phyloP scores from a whole-genome alignment of 768 basidiomycete species.

The Termitomyces sp. region DNA sequence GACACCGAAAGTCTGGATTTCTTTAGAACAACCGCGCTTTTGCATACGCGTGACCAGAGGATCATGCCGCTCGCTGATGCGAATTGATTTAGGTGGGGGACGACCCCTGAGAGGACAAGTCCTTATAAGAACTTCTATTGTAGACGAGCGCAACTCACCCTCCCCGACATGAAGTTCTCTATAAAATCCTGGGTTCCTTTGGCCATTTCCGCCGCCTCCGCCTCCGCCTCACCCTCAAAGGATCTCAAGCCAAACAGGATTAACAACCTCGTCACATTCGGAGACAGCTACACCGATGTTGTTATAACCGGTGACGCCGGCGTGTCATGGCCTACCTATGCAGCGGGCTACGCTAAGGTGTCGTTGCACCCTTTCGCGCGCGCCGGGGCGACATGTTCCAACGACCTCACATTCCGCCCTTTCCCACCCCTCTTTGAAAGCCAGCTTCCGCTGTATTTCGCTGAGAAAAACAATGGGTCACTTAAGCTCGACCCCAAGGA shows the following conservation, averaged over 20 bases:
- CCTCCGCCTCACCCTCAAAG: background rate
- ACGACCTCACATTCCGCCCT: slow-evolving; percentile 53
- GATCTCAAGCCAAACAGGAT: slow-evolving; percentile 43
- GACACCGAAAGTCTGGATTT: too few relatives aligned
- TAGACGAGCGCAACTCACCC: background rate
- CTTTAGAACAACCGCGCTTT: background rate
- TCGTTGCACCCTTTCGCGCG: slow-evolving; percentile 55
- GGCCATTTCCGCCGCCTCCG: background rate
- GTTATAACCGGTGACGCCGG: slow-evolving; percentile 38
- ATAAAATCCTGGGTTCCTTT: background rate
- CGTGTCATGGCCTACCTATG: slow-evolving; percentile 59
- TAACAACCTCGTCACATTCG: slow-evolving; percentile 64
- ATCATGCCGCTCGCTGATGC: background rate
- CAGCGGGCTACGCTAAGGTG: slow-evolving; percentile 50
- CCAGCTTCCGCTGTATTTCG: slow-evolving; percentile 52
- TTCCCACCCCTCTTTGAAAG: slow-evolving; percentile 58
- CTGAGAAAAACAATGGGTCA: slow-evolving; percentile 37
- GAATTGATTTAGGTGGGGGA: too few relatives aligned
- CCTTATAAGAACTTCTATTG: background rate
- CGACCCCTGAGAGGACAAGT: background rate
- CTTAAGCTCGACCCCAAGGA: slow-evolving; percentile 35
- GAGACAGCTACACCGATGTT: slow-evolving; percentile 63
- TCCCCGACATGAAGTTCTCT: slow-evolving; percentile 1
- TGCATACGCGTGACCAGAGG: background rate
- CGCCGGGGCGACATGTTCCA: slow-evolving; percentile 65